A percentile compares a stretch with the other conserved stretches of the same genome.
Conservation (phyloP, 208 protist species). For the Trypanosoma mega region DNA sequence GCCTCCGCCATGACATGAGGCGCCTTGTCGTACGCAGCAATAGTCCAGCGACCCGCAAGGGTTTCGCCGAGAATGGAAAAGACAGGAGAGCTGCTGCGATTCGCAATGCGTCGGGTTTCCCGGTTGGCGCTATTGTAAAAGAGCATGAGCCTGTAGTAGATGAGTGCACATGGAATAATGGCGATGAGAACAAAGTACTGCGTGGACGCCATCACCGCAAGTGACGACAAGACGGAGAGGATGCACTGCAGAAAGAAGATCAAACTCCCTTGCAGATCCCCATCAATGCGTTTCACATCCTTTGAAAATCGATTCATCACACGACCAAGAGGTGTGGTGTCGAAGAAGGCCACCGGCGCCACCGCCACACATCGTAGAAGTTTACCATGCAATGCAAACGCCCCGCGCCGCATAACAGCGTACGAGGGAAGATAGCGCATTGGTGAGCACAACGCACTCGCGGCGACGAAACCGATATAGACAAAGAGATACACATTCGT, state of each 20-base stretch:
- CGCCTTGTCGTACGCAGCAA: slow-evolving; percentile 65
- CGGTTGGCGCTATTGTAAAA: slow-evolving; percentile 85
- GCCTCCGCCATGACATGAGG: slow-evolving; percentile 33
- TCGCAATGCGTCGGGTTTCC: slow-evolving; percentile 88
- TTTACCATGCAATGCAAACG: slow-evolving; percentile 40
- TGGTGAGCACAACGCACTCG: slow-evolving; percentile 35
- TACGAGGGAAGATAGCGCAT: slow-evolving; percentile 42
- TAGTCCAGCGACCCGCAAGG: slow-evolving; percentile 81
- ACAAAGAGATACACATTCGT: slow-evolving; percentile 40
- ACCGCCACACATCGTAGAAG: slow-evolving; percentile 52
- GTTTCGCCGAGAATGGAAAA: slow-evolving; percentile 92
- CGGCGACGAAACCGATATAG: slow-evolving; percentile 39
- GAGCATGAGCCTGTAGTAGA: slow-evolving; percentile 84
- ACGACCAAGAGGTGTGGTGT: slow-evolving; percentile 92
- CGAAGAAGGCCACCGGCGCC: slow-evolving; percentile 92
- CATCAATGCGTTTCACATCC: slow-evolving; percentile 87
- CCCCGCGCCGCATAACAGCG: slow-evolving; percentile 32
- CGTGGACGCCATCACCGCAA: slow-evolving; percentile 42
- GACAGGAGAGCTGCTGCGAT: slow-evolving; percentile 90
- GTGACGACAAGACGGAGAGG: slow-evolving; percentile 50
- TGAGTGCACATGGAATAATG: slow-evolving; percentile 43
- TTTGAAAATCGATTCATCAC: slow-evolving; percentile 95
- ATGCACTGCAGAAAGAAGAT: slow-evolving; percentile 63
- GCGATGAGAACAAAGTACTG: slow-evolving; percentile 51
- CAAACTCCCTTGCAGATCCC: slow-evolving; percentile 43